Evolutionary conservation across 2,329 filamentous ascomycete species (phyloP), one percentile per base, ranked within the genome.

Genomic region (Penicillium sp.): DNA sequence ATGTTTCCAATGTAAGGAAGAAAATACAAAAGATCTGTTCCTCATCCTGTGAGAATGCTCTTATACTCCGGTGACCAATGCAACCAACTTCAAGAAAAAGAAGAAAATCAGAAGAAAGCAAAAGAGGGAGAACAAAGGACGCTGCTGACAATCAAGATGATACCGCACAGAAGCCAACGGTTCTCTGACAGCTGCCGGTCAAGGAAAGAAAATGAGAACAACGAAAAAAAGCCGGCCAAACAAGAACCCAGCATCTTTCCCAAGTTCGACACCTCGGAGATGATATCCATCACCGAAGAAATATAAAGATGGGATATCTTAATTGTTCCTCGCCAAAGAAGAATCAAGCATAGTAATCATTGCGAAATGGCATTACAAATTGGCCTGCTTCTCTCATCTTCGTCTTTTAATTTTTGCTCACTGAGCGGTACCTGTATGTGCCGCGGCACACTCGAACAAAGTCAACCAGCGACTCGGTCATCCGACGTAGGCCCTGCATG

Each of bases 31-130:
- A 59, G 57, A 58, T 56, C 40, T 48, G 57, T 54, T 60, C 54
- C 52, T 60, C 61, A 42, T 57, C 55, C 48, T 53, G 38, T 40
- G 33, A 45, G 48, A 58, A 58, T 58, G 35, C 55, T 59, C 53
- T 58, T 51, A 55, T 66, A 65, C 67, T 69, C 67, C 65, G 55
- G 38, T 61, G 49, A 60, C 40, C 57, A 53, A 67, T 68, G 64
- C 62, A 66, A 59, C 42, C 40, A 56, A 60, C 19, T 45, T 53
- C 33, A 55, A 57, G 14, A 42, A 55, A 42, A 38, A 60, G 60
- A 13, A 59, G 43, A 35, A 0, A 2, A 51, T 51, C 28, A 51
- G 22, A 33, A 33, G 6, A n/a, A 25, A 35, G 28, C 19, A 51
- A 35, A 10, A 22, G 62, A 35, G 53, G n/a, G 16, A 64, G 58